phyloP scores from a whole-genome alignment of 1,284 basidiomycete species.

The Hortiboletus rubellus region DNA sequence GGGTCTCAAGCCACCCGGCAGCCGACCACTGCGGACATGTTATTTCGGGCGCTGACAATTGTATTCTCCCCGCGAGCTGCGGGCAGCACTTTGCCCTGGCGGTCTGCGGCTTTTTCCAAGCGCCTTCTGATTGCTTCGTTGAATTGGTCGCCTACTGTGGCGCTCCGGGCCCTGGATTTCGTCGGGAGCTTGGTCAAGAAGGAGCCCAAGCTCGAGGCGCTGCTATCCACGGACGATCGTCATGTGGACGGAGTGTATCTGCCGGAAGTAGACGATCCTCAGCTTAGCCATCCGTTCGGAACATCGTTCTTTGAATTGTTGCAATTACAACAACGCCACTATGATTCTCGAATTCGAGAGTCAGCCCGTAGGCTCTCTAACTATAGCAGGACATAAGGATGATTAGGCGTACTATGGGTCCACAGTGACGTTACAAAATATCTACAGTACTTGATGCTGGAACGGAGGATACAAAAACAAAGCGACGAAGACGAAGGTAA shows the following conservation, averaged over 20 bases:
- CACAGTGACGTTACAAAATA: conserved; percentile 32
- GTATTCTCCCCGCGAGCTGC: conserved; percentile 71
- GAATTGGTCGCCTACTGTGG: conserved; percentile 72
- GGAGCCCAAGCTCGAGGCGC: conserved; percentile 78
- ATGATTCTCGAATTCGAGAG: conserved; percentile 59
- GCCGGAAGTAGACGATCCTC: conserved; percentile 83
- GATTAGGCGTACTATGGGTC: conserved; percentile 33
- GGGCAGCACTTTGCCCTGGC: conserved; percentile 67
- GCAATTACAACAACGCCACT: conserved; percentile 57
- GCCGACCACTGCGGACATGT: conserved; percentile 61
- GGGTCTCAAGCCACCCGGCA: conserved; percentile 32
- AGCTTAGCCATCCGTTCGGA: conserved; percentile 73
- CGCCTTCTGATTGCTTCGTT: conserved; percentile 79
- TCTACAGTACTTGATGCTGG: conserved; percentile 35
- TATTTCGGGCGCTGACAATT: conserved; percentile 84
- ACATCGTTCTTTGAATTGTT: conserved; percentile 72
- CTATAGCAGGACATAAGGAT: conserved; percentile 37
- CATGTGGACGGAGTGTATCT: conserved; percentile 80
- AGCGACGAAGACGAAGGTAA: conserved; percentile 25
- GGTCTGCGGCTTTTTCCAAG: conserved; percentile 90
- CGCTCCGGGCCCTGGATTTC: conserved; percentile 71
- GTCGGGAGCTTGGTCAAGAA: conserved; percentile 70
- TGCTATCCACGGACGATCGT: conserved; percentile 86
- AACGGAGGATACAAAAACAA: conserved; percentile 26
- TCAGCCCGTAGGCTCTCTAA: conserved; percentile 52